Evolutionary conservation across 257 asterid genomes (phyloP), one percentile per base, ranked within the genome.

Genomic region (Fraxinus americana): DNA sequence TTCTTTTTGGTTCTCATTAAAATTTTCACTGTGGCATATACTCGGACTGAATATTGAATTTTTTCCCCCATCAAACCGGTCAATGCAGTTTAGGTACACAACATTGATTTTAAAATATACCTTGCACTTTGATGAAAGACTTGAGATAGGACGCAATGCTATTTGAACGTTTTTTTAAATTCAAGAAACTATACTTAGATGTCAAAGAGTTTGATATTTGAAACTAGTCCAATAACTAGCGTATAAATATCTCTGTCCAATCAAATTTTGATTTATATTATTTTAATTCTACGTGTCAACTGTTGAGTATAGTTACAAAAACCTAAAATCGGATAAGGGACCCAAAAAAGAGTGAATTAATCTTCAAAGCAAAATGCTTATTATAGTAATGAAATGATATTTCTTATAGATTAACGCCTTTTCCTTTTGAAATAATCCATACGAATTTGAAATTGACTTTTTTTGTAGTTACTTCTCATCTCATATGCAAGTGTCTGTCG

Each of bases 381-480:
- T 74, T 71, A 67, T 34, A 79, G 76, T 69, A 81, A 74, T 70
- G 78, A 77, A 81, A 74, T 70, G 78, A 77, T 67, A 52, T 74
- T 71, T 63, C 81, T 84, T 83, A 77, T 79, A 66, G 75, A 3
- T n/a, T n/a, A 70, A n/a, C 27, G 81, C 78, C 5, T 59, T 61
- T 74, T 74, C 66, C 79, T n/a, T 14, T 6, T 32, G 74, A 70
- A 16, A 36, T 5, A 7, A 36, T 36, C 41, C 6, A 6, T 36
- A 36, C 0, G 41, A 36, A 36, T 36, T 36, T 38, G 41, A 39
- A 39, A 39, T 39, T 19, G 32, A 35, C 74, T 10, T 63, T 21
- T 72, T 41, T 63, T 32, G 13, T 9, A 57, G 67, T 57, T 43
- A 13, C 29, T 73, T 14, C 2, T 30, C 66, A 52, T 67, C 32